These are phyloP conservation scores for Sicyos baderoa DNA, from an alignment of 306 rosid species.

Conservation along the genomic window DNA sequence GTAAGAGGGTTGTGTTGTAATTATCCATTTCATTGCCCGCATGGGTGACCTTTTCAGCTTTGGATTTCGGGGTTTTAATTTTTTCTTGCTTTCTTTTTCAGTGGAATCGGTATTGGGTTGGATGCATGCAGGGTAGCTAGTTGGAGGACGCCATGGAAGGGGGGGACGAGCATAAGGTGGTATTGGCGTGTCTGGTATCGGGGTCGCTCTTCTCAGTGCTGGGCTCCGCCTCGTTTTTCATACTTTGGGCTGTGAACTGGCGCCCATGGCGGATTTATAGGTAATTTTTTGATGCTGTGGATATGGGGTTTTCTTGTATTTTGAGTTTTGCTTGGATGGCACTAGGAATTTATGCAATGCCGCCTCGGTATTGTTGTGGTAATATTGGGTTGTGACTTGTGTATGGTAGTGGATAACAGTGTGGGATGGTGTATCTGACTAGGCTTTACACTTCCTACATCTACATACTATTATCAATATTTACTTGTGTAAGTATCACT, in stretches of 20 bases:
- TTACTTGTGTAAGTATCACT: too few relatives aligned
- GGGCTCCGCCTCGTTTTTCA: slow-evolving; percentile 69
- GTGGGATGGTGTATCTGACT: not conserved
- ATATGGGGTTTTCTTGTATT: not conserved
- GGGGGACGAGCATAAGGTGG: slow-evolving; percentile 58
- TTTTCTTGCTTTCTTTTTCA: slow-evolving; percentile 14
- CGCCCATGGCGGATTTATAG: slow-evolving; percentile 99
- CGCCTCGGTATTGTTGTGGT: not conserved
- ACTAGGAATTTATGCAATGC: not conserved
- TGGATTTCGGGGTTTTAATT: slow-evolving; percentile 8
- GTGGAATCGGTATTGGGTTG: slow-evolving; percentile 23
- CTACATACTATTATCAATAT: too few relatives aligned
- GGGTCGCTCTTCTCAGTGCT: slow-evolving; percentile 76
- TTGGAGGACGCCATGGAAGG: slow-evolving; percentile 62
- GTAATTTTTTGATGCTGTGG: slow-evolving; percentile 26
- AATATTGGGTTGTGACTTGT: not conserved
- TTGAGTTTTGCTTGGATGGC: not conserved
- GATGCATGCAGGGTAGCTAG: slow-evolving; percentile 58
- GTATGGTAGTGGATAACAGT: not conserved
- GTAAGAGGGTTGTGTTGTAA: slow-evolving; percentile 27
- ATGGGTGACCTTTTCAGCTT: slow-evolving; percentile 9
- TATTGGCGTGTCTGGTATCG: slow-evolving; percentile 70
- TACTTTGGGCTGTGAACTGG: slow-evolving; percentile 97
- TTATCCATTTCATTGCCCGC: slow-evolving; percentile 1
- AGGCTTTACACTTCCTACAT: too few relatives aligned